Conservation (phyloP, 371 early-diverging fungal genomes). For the Rhizomucor pusillus region DNA sequence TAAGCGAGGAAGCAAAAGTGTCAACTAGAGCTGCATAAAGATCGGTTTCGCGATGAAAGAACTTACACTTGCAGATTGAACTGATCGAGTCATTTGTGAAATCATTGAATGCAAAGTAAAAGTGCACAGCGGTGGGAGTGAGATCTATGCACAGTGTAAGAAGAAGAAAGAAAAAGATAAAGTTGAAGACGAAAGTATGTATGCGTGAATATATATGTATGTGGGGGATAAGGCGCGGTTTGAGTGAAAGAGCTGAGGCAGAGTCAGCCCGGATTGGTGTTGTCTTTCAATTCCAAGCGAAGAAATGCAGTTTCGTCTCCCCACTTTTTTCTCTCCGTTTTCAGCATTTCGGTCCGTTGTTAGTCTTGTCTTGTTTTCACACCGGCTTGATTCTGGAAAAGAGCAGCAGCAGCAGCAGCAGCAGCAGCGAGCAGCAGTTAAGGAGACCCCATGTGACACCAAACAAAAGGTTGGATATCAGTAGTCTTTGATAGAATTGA, state of each 20-base stretch:
- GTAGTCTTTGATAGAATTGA: too few species aligned
- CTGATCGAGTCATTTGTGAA: constrained; percentile 17
- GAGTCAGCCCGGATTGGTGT: background rate
- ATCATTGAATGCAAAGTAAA: constrained; percentile 9
- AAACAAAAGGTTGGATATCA: too few species aligned
- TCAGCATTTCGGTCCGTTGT: too few species aligned
- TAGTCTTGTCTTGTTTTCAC: too few species aligned
- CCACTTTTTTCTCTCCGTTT: too few species aligned
- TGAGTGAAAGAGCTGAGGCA: background rate
- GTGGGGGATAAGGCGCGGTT: background rate
- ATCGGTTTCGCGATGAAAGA: background rate
- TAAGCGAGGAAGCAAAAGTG: background rate
- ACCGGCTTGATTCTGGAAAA: too few species aligned
- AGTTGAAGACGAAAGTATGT: background rate
- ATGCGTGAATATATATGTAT: background rate
- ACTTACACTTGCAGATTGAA: constrained; percentile 22
- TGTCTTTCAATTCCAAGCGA: too few species aligned
- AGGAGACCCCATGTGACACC: too few species aligned
- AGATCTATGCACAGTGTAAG: background rate
- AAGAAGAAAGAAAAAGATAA: background rate
- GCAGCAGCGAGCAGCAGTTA: too few species aligned
- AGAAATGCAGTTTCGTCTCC: too few species aligned
- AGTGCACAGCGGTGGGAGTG: background rate
- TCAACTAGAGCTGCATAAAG: background rate
- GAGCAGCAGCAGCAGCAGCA: too few species aligned